These are phyloP conservation scores for Periconia macrospinosa DNA, from an alignment of 2,329 filamentous ascomycete species.

Conservation along the genomic window DNA sequence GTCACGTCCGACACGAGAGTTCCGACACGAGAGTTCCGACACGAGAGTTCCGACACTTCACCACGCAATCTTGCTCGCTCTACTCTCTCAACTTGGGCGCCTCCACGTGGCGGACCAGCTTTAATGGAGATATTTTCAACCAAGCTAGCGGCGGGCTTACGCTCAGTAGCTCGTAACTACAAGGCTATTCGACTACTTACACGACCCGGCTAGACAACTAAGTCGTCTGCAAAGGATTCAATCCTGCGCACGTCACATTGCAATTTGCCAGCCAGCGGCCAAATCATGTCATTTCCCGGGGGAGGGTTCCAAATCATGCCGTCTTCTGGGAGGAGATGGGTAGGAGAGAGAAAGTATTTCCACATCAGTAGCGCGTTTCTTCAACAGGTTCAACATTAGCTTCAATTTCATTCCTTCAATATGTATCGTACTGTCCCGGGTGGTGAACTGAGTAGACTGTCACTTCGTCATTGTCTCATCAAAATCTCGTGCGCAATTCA, in stretches of 20 bases:
- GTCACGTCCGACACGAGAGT: not conserved
- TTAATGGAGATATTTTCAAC: conserved; percentile 7
- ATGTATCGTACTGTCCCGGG: no score
- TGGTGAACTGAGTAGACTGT: no score
- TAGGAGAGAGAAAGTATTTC: not conserved
- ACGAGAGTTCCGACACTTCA: not conserved
- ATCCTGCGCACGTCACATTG: conserved; percentile 33
- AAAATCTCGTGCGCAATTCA: no score
- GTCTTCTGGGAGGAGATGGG: not conserved
- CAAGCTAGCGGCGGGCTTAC: conserved; percentile 20
- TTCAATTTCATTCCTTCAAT: no score
- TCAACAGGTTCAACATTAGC: no score
- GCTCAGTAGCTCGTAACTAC: conserved; percentile 30
- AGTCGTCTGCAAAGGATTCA: conserved; percentile 51
- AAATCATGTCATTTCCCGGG: not conserved
- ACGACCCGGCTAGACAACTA: conserved; percentile 48
- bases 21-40: not conserved
- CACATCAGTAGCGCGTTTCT: no score
- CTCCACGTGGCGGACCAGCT: not conserved
- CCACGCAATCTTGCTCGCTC: not conserved
- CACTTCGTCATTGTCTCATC: no score
- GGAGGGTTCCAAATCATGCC: not conserved
- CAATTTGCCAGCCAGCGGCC: not conserved
- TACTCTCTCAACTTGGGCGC: not conserved
- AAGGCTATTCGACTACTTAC: no score